Conservation (phyloP, 2,329 filamentous ascomycete species). For the Ascochyta lentis region DNA sequence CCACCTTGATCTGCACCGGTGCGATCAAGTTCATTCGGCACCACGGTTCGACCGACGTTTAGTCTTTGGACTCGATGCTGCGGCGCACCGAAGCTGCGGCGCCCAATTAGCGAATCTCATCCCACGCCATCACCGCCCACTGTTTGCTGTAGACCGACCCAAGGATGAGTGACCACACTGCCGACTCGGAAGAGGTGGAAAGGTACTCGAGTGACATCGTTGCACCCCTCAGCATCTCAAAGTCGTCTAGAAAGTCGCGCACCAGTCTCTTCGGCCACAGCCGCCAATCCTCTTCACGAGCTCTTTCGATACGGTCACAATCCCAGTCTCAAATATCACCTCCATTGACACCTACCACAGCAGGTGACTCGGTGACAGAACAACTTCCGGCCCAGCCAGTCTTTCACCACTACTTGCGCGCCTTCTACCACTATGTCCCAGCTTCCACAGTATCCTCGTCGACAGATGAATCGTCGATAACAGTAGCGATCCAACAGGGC, state of each 20-base stretch:
- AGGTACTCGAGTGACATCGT: conserved; percentile 46
- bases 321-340: conserved; percentile 71
- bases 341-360: conserved; percentile 74
- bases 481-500: conserved; percentile 84
- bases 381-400: conserved; percentile 63
- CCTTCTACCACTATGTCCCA: conserved; percentile 91
- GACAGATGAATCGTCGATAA: conserved; percentile 70
- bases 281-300: conserved; percentile 43
- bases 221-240: conserved; percentile 47
- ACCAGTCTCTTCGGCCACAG: conserved; percentile 32
- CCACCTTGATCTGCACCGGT: neutral
- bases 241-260: conserved; percentile 41
- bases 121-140: conserved; percentile 9
- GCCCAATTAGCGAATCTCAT: conserved; percentile 35
- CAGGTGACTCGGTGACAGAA: conserved; percentile 62
- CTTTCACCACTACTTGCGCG: conserved; percentile 93
- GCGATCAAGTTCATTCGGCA: conserved; percentile 2
- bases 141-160: conserved; percentile 7
- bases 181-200: conserved; percentile 37
- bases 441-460: conserved; percentile 77
- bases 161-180: conserved; percentile 39
- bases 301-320: conserved; percentile 39
- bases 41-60: conserved; percentile 17
- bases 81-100: conserved; percentile 29
- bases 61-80: conserved; percentile 38